Evolutionary conservation across 352 stramenopile species (phyloP).

Genomic region (Phytophthora citrophthora): DNA sequence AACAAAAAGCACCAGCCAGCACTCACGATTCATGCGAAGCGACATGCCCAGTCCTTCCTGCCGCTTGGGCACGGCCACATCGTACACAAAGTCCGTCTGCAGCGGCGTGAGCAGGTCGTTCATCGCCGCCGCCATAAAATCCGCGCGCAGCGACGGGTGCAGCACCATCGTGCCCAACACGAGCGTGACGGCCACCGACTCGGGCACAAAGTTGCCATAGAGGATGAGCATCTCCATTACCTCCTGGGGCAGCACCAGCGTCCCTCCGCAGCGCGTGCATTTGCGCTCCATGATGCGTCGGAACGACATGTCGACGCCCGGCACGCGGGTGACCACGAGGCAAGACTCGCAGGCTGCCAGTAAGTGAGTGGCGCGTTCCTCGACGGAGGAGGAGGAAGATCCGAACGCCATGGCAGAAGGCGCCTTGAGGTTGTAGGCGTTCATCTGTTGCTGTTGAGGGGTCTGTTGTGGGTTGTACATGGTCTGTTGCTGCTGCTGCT

Average conservation of each 20-base stretch:
- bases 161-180: conserved; percentile 72
- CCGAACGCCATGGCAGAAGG: conserved; percentile 29
- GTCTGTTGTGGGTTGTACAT: conserved; percentile 32
- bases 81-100: conserved; percentile 86
- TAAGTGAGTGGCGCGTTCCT: conserved; percentile 64
- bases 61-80: conserved; percentile 82
- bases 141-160: conserved; percentile 72
- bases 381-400: conserved; percentile 21
- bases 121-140: conserved; percentile 86
- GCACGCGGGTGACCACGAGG: conserved; percentile 69
- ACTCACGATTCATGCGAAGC: conserved; percentile 85
- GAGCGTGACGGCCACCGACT: conserved; percentile 68
- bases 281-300: conserved; percentile 82
- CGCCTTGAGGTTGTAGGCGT: conserved; percentile 30
- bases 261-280: conserved; percentile 66
- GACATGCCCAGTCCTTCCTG: conserved; percentile 84
- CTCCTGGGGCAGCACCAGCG: conserved; percentile 74
- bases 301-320: conserved; percentile 83
- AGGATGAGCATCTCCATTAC: conserved; percentile 90
- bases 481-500: conserved; percentile 21
- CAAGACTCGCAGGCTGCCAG: conserved; percentile 79
- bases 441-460: conserved; percentile 29
- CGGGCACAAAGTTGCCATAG: conserved; percentile 84
- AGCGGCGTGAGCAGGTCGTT: conserved; percentile 82
- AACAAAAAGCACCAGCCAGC: neutral